Evolutionary conservation across 768 basidiomycete genomes (phyloP), one percentile per base, ranked within the genome.

Genomic region (Piloderma croceum): DNA sequence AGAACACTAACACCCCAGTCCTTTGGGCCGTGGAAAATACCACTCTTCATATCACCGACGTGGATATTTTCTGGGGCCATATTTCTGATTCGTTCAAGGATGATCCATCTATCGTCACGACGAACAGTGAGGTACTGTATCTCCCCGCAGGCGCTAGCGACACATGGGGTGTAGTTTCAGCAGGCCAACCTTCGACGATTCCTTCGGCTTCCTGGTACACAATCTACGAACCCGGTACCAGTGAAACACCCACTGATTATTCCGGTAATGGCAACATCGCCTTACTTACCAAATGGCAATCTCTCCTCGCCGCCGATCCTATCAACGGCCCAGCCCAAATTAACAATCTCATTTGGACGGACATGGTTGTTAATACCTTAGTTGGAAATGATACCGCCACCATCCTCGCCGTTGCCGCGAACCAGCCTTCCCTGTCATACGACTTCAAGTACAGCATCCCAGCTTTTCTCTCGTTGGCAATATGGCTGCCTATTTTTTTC

Each of bases 261-360:
- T 39, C 39, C 3, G 49, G 49, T 11, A 11, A 20, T 2, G 13
- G 32, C 6, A 51, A 51, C 22, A 48, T 24, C 21, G 50, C 47
- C 11, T 23, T 48, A 1, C 32, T 48, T 11, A 25, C 15, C 15
- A 51, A 46, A 22, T 48, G 37, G 29, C 47, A 51, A 36, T 5
- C 29, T n/a, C 40, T 51, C 42, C 20, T 51, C 32, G 5, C 39
- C 24, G 34, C 21, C 36, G 5, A 63, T 36, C 42, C 50, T 1
- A 17, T 17, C 11, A 36, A 27, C 15, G 50, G 48, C 5, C 33
- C 43, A 3, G 40, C 46, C 11, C 36, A 43, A n/a, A 48, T 51
- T 5, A 38, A 31, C 7, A 46, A 48, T 17, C 38, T 51, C 13
- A 48, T 51, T 7, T 51, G 50, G 50, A 51, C 50, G 18, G 50